Conservation (phyloP, 1,139 yeast species). For the Zygotorulaspora mrakii region DNA sequence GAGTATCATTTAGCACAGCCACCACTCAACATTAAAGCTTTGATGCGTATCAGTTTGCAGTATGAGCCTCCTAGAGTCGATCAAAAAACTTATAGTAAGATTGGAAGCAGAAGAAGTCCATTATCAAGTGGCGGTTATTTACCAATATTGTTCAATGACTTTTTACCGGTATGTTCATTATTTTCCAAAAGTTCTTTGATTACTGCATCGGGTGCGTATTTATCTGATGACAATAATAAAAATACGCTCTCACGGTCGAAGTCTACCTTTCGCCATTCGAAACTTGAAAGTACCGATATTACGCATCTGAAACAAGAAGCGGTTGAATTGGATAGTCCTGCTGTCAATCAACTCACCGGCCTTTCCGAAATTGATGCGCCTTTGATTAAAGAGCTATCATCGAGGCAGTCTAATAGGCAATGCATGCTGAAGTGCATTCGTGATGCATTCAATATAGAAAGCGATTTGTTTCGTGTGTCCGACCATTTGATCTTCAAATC, state of each 20-base stretch:
- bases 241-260: slow-evolving; percentile 18
- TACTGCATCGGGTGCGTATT: slow-evolving; percentile 45
- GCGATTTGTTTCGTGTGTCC: slow-evolving; percentile 50
- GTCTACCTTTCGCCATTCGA: slow-evolving; percentile 25
- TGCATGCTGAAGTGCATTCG: slow-evolving; percentile 50
- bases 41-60: slow-evolving; percentile 32
- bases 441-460: slow-evolving; percentile 57
- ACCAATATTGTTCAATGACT: slow-evolving; percentile 57
- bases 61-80: slow-evolving; percentile 32
- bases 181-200: slow-evolving; percentile 51
- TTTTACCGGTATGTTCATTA: slow-evolving; percentile 50
- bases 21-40: slow-evolving; percentile 24
- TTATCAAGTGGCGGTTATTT: slow-evolving; percentile 55
- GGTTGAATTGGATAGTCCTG: slow-evolving; percentile 14
- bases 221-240: slow-evolving; percentile 10
- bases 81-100: slow-evolving; percentile 24
- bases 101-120: slow-evolving; percentile 31
- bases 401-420: slow-evolving; percentile 43
- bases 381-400: slow-evolving; percentile 30
- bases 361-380: slow-evolving; percentile 37
- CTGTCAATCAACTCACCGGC: slow-evolving; percentile 38
- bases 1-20: slow-evolving; percentile 30
- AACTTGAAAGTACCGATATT: no score
- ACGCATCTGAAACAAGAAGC: no score
- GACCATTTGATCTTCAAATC: slow-evolving; percentile 56